Evolutionary conservation across 108 stramenopile genomes (phyloP), one percentile per base, ranked within the genome.

Genomic region (Aurantiochytrium sp.): DNA sequence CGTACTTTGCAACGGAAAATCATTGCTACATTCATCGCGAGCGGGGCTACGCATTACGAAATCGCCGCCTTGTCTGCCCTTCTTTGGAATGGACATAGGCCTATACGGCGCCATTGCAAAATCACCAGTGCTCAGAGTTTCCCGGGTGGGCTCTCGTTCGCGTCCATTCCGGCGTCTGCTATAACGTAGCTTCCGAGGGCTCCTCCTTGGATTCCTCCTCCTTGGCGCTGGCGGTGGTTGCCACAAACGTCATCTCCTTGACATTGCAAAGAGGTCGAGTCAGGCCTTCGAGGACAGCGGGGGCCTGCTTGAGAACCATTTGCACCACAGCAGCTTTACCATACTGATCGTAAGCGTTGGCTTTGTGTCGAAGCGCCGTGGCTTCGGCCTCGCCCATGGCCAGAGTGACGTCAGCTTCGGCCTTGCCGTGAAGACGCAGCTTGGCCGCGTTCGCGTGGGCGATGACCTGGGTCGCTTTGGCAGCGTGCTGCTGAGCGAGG

Each of bases 401-500:
- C 24, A 36, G 24, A 30, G 68, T 86, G 22, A 86, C 86, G 37
- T 31, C 3, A 0, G 89, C 89, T 34, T 86, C 85, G 37, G 89
- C 85, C 37, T 86, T 19, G 22, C 85, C 85, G 17, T 22, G 12
- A 4, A 21, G 4, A 31, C 73, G 39, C 6, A 81, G 21, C 24
- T 81, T 81, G 39, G n/a, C 45, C 6, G 73, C 73, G 12, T 81
- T 48, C 6, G 73, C 73, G 12, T 48, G 10, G 6, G 73, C 73
- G 45, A 81, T 37, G 24, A 48, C 39, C 30, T 81, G 4, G 24
- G 86, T 34, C 27, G 55, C 89, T 55, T 48, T 37, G 30, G 91
- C 90, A 87, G 32, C 45, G 86, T 91, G 90, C 86, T 87, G 69
- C 81, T 91, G 39, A 68, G 89, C 91, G 37, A 91, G 54, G 24